Evolutionary conservation across 2,329 filamentous ascomycete genomes (phyloP), one percentile per base, ranked within the genome.

Genomic region (Macrophomina pseudophaseolina): DNA sequence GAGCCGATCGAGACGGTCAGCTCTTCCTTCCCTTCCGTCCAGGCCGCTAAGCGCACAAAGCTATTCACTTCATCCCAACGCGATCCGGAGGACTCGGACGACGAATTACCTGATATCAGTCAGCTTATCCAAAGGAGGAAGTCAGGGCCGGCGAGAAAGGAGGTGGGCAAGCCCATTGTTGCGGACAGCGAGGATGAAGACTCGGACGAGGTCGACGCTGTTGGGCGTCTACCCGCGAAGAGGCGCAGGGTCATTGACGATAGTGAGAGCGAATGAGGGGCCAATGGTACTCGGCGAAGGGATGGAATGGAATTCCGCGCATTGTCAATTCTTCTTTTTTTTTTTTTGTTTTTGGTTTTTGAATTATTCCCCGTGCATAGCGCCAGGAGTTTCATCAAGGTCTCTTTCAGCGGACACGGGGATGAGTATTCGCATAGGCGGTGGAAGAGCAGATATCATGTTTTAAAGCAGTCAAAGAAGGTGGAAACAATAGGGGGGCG

Each of bases 1-100:
- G 79, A 80, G 35, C 74, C 78, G 5, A 70, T 78, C 8, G 69
- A 68, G 46, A 64, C 33, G 14, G 44, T 51, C 49, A 66, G 65
- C 49, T 66, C 65, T 30, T 62, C 56, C 11, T 28, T 63, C 23
- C 58, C 65, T 16, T 54, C 65, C 4, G 16, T 38, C 49, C 23
- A 23, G 49, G 35, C 23, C 7, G 33, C 54, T 2, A 51, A n/a
- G n/a, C 63, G 14, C 44, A 49, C 30, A 14, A 65, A 65, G 18
- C 63, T 65, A 40, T 65, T 65, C 35, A 56, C 64, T 7, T 58
- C 48, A 6, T 66, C 54, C 5, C 64, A 44, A 14, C 60, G 33
- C 3, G 64, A 52, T 7, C 12, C 42, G 8, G 54, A 46, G 7
- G 56, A 54, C 28, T 33, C 38, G 12, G 65, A 59, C 9, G 64